Evolutionary conservation across 768 basidiomycete species (phyloP).

Genomic region (Rhodocollybia butyracea): DNA sequence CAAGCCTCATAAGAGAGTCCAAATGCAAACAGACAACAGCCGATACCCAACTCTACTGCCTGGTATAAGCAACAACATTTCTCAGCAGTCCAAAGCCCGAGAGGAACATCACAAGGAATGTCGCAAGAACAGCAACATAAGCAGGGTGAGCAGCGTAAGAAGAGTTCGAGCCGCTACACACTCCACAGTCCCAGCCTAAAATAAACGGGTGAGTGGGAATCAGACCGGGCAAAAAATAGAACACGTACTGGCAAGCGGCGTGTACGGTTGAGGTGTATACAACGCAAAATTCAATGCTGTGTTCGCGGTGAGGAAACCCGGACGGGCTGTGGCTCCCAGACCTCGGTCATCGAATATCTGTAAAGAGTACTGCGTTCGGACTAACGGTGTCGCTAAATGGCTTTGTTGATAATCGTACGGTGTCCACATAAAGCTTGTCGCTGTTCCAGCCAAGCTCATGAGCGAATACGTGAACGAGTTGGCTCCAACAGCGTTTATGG

Average conservation of each 20-base stretch:
- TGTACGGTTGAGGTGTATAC: conserved; percentile 76
- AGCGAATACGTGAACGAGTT: conserved; percentile 91
- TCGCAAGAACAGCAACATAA: conserved; percentile 49
- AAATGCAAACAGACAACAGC: neutral
- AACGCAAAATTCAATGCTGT: conserved; percentile 75
- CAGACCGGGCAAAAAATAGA: conserved; percentile 1
- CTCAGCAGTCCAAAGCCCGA: conserved; percentile 63
- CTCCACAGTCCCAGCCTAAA: conserved; percentile 19
- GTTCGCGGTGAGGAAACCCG: conserved; percentile 70
- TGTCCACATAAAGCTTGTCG: conserved; percentile 78
- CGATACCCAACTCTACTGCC: too few species aligned
- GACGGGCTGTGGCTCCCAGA: conserved; percentile 48
- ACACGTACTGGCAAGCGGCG: conserved; percentile 57
- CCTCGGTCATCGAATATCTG: conserved; percentile 83
- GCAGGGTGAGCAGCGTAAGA: conserved; percentile 46
- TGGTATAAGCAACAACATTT: conserved; percentile 8
- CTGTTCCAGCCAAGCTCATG: conserved; percentile 72
- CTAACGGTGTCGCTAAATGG: conserved; percentile 62
- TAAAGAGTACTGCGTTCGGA: conserved; percentile 73
- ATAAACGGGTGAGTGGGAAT: neutral
- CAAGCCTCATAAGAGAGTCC: neutral
- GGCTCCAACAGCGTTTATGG: conserved; percentile 76
- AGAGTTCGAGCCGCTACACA: conserved; percentile 20
- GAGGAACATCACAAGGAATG: conserved; percentile 60
- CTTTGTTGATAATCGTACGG: conserved; percentile 68